Conservation (phyloP, 371 early-diverging fungal genomes). For the Phascolomyces articulosus region DNA sequence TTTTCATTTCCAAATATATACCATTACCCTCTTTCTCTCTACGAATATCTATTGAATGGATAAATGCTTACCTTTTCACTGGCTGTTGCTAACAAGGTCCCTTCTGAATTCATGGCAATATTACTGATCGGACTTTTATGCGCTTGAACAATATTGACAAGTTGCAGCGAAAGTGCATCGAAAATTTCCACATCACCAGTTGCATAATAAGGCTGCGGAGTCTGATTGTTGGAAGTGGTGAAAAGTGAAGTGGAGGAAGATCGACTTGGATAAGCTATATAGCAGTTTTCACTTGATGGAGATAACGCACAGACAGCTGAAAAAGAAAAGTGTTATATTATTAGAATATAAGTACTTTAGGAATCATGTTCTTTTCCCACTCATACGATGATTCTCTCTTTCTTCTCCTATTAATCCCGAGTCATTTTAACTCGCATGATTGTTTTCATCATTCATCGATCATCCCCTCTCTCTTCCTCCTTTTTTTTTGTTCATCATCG, state of each 20-base stretch:
- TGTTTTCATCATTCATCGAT: too few species aligned
- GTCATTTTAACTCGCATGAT: too few species aligned
- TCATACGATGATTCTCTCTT: background rate
- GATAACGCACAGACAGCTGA: slow-evolving; percentile 89
- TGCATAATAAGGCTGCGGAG: slow-evolving; percentile 12
- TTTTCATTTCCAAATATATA: too few species aligned
- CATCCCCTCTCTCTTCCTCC: too few species aligned
- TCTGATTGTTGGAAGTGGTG: slow-evolving; percentile 4
- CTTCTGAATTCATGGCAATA: slow-evolving; percentile 87
- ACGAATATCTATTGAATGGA: background rate
- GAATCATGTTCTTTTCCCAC: too few species aligned
- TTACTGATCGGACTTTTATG: slow-evolving; percentile 89
- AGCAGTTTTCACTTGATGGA: slow-evolving; percentile 93
- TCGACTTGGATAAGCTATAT: slow-evolving; percentile 88
- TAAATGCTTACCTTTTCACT: slow-evolving; percentile 82
- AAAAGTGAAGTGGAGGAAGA: slow-evolving; percentile 55
- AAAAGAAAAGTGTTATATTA: slow-evolving; percentile 3
- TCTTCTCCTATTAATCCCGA: background rate
- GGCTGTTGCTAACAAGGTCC: slow-evolving; percentile 92
- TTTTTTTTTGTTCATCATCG: too few species aligned
- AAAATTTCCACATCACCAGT: slow-evolving; percentile 90
- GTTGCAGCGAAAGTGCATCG: slow-evolving; percentile 83
- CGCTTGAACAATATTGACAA: slow-evolving; percentile 91
- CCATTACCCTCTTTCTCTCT: background rate
- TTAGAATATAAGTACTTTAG: background rate